phyloP scores from a whole-genome alignment of 2,329 filamentous ascomycete genomes.

The Xylaria sp. region DNA sequence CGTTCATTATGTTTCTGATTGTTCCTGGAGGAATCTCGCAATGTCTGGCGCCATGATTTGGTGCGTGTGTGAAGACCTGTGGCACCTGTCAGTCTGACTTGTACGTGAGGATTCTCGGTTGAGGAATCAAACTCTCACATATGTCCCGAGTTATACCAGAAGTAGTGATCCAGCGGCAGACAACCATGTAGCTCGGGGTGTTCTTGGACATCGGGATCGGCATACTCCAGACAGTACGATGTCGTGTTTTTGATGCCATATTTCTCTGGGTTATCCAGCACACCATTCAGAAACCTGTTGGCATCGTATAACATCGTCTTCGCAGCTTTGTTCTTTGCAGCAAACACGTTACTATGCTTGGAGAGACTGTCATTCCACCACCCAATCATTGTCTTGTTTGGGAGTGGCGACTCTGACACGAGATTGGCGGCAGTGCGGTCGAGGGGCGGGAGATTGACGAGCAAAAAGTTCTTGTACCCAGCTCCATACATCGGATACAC shows the following conservation, averaged over 20 bases:
- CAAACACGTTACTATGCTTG: conserved; percentile 51
- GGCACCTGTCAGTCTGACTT: conserved; percentile 6
- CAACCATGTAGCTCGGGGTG: conserved; percentile 46
- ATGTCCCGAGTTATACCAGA: conserved; percentile 50
- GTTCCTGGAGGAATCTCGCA: conserved; percentile 26
- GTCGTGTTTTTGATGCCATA: conserved; percentile 49
- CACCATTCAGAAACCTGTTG: conserved; percentile 48
- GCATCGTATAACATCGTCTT: conserved; percentile 49
- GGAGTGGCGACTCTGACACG: conserved; percentile 49
- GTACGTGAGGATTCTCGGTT: neutral
- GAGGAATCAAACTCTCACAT: conserved; percentile 35
- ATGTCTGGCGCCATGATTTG: conserved; percentile 37
- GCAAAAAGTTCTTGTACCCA: conserved; percentile 62
- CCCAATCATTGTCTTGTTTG: conserved; percentile 59
- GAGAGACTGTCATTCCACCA: conserved; percentile 54
- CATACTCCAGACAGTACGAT: conserved; percentile 44
- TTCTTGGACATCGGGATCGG: conserved; percentile 41
- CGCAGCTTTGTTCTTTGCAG: conserved; percentile 33
- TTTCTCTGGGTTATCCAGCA: conserved; percentile 45
- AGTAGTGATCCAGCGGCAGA: conserved; percentile 46
- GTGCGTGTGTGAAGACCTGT: conserved; percentile 37
- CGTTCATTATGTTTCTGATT: conserved; percentile 22
- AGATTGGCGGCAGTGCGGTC: conserved; percentile 57
- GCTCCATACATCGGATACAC: conserved; percentile 58
- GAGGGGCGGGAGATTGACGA: conserved; percentile 63